Conservation (phyloP, 176 grass and related monocot species). For the Hordeum marinum region DNA sequence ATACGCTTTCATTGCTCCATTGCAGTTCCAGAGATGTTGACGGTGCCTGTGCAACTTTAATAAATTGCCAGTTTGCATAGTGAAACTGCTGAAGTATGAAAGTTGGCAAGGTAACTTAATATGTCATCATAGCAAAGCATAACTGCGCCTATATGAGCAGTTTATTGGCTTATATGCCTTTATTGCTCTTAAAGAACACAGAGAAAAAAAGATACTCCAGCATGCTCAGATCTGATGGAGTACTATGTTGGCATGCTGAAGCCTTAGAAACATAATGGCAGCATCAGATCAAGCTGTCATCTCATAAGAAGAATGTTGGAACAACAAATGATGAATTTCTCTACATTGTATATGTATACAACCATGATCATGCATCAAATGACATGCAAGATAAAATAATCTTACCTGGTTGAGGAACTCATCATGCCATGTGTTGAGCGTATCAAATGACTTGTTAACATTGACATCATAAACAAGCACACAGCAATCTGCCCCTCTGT, state of each 20-base stretch:
- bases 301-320: neutral
- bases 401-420: slow-evolving; percentile 97
- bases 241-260: neutral
- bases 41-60: neutral
- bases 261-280: neutral
- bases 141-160: neutral
- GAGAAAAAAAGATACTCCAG: neutral
- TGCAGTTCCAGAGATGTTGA: neutral
- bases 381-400: slow-evolving; percentile 16
- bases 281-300: slow-evolving; percentile 2
- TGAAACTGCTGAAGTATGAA: neutral
- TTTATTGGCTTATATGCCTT: neutral
- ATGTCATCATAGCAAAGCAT: neutral
- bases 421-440: slow-evolving; percentile 91
- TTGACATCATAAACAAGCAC: slow-evolving; percentile 99
- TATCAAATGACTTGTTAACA: slow-evolving; percentile 81
- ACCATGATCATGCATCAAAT: slow-evolving; percentile 17
- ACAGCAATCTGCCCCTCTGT: slow-evolving; percentile 95
- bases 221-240: neutral
- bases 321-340: slow-evolving; percentile 7
- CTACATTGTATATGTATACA: slow-evolving; percentile 6
- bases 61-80: neutral
- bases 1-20: neutral
- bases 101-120: neutral
- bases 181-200: neutral